These are phyloP conservation scores for Chalciporus piperatus DNA, from an alignment of 768 basidiomycete genomes.

Conservation along the genomic window DNA sequence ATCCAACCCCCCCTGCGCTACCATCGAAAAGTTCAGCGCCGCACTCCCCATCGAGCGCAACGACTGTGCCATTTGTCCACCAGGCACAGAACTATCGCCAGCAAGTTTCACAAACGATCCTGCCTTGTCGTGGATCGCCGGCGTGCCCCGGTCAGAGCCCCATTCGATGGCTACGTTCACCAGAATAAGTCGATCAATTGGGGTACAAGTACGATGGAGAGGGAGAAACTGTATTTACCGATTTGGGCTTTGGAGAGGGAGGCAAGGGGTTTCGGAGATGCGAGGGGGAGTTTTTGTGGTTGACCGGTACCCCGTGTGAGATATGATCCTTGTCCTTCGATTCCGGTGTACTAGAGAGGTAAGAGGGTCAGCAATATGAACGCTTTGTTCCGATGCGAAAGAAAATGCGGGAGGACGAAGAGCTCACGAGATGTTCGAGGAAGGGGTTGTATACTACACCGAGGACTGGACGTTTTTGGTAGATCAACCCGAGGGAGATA, in stretches of 20 bases:
- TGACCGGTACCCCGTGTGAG: slow-evolving; percentile 49
- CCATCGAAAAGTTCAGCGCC: slow-evolving; percentile 77
- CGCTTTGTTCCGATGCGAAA: not conserved
- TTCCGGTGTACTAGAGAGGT: slow-evolving; percentile 62
- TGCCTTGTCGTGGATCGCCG: slow-evolving; percentile 55
- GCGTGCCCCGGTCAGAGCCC: slow-evolving; percentile 71
- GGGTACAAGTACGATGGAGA: not conserved
- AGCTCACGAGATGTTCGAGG: slow-evolving; percentile 69
- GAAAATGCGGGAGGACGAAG: not conserved
- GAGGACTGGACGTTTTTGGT: slow-evolving; percentile 75
- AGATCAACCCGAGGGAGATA: slow-evolving; percentile 88
- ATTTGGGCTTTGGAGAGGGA: slow-evolving; percentile 72
- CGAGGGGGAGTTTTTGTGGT: slow-evolving; percentile 63
- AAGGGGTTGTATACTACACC: slow-evolving; percentile 96
- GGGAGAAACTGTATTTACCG: slow-evolving; percentile 34
- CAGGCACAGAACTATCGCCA: slow-evolving; percentile 61
- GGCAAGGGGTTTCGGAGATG: slow-evolving; percentile 57
- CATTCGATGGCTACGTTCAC: slow-evolving; percentile 68
- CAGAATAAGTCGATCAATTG: slow-evolving; percentile 6
- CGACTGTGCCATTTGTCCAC: slow-evolving; percentile 84
- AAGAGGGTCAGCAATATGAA: no score
- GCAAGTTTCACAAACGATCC: slow-evolving; percentile 72
- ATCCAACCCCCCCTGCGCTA: slow-evolving; percentile 87
- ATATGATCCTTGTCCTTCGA: slow-evolving; percentile 78
- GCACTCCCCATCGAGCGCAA: slow-evolving; percentile 82